phyloP scores from a whole-genome alignment of 2,329 filamentous ascomycete species.

The Calonectria pseudoturangicola region DNA sequence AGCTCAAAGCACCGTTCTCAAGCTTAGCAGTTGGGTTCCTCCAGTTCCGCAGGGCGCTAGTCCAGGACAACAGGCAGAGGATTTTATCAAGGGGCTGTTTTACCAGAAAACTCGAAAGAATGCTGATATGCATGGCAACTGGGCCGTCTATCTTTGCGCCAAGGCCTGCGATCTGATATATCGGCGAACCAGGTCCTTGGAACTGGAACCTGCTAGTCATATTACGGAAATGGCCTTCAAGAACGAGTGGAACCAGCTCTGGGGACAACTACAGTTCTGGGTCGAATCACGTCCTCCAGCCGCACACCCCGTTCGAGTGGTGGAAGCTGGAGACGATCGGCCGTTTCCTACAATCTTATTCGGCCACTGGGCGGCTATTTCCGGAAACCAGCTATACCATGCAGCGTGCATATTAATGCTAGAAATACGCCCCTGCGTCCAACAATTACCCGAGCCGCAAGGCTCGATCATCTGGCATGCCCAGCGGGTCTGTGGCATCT shows the following conservation, averaged over 20 bases:
- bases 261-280: constrained; percentile 70
- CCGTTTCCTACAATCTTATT: constrained; percentile 70
- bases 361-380: constrained; percentile 69
- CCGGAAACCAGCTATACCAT: constrained; percentile 71
- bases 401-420: constrained; percentile 69
- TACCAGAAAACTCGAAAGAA: constrained; percentile 56
- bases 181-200: constrained; percentile 58
- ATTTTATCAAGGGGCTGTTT: constrained; percentile 50
- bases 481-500: constrained; percentile 70
- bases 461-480: constrained; percentile 67
- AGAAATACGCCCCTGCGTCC: constrained; percentile 60
- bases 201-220: constrained; percentile 63
- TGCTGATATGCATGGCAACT: constrained; percentile 72
- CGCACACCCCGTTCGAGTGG: constrained; percentile 56
- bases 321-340: constrained; percentile 52
- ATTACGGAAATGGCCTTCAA: constrained; percentile 62
- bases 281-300: constrained; percentile 62
- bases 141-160: constrained; percentile 71
- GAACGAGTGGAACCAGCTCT: constrained; percentile 65
- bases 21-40: constrained; percentile 69
- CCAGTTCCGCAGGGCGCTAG: constrained; percentile 38
- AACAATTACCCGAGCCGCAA: constrained; percentile 42
- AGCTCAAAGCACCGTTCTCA: constrained; percentile 68
- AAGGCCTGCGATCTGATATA: constrained; percentile 67
- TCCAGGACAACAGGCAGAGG: constrained; percentile 51